Evolutionary conservation across 441 rosid species (phyloP).

Genomic region (Populus tomentosa): DNA sequence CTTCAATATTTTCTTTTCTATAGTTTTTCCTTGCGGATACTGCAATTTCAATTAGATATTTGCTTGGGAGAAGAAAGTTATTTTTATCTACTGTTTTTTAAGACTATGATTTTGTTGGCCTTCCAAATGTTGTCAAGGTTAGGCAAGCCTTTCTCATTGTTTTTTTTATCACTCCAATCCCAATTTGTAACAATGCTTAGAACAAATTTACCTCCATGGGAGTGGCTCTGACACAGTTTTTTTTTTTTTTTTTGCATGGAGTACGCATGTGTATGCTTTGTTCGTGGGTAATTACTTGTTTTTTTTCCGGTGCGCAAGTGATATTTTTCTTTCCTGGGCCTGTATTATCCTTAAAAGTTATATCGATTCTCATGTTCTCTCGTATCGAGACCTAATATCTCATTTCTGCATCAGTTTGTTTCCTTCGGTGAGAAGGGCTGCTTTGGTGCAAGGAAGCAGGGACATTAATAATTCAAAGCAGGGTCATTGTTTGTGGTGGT

Average conservation of each 20-base stretch:
- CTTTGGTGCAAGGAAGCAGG: too few species aligned
- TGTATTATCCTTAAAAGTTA: neutral
- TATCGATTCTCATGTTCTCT: neutral
- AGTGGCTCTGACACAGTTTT: slow-evolving; percentile 10
- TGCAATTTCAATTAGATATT: too few species aligned
- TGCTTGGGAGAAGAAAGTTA: too few species aligned
- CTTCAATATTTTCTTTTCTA: too few species aligned
- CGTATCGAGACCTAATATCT: too few species aligned
- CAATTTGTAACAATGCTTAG: neutral
- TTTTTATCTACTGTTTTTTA: too few species aligned
- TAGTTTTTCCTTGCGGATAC: too few species aligned
- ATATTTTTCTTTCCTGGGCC: neutral
- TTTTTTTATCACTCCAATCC: neutral
- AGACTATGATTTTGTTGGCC: slow-evolving; percentile 44
- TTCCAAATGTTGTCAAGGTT: slow-evolving; percentile 86
- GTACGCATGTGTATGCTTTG: slow-evolving; percentile 84
- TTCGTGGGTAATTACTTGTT: slow-evolving; percentile 75
- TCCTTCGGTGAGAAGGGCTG: too few species aligned
- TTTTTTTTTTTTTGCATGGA: slow-evolving; percentile 20
- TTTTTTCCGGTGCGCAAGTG: slow-evolving; percentile 95
- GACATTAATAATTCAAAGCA: too few species aligned
- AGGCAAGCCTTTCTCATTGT: neutral
- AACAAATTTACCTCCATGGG: slow-evolving; percentile 2
- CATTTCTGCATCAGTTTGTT: too few species aligned
- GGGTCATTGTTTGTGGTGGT: too few species aligned